A percentile compares a stretch with the other conserved stretches of the same genome.
These are phyloP conservation scores for Penicillium daleae DNA, from an alignment of 495 filamentous ascomycete genomes.

Conservation along the genomic window DNA sequence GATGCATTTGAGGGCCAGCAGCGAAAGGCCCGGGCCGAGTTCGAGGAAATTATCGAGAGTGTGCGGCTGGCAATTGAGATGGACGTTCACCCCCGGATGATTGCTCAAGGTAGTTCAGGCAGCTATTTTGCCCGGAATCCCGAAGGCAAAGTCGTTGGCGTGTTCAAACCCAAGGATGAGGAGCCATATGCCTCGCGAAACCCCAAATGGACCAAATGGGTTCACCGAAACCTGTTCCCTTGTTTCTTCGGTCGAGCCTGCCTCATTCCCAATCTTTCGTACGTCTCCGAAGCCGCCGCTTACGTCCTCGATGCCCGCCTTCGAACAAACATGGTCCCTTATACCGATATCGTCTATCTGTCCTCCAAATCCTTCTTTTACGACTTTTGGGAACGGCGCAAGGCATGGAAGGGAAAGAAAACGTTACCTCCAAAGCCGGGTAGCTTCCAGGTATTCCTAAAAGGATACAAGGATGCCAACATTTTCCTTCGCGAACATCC, in stretches of 20 bases:
- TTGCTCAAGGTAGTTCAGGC: constrained; percentile 93
- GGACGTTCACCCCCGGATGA: constrained; percentile 91
- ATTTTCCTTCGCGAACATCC: constrained; percentile 92
- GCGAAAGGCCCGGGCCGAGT: constrained; percentile 75
- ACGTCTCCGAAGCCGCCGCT: constrained; percentile 96
- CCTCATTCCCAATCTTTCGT: constrained; percentile 98
- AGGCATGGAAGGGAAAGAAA: constrained; percentile 84
- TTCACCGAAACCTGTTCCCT: constrained; percentile 91
- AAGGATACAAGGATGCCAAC: constrained; percentile 95
- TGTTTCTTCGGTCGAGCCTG: constrained; percentile 96
- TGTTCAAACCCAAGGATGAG: constrained; percentile 99
- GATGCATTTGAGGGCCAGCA: constrained; percentile 55
- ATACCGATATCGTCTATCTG: constrained; percentile 91
- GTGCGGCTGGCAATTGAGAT: constrained; percentile 87
- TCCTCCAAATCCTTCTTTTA: constrained; percentile 98
- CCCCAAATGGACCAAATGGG: constrained; percentile 96
- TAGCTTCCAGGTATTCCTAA: constrained; percentile 96
- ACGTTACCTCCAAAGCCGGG: constrained; percentile 89
- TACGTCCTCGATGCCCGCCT: constrained; percentile 92
- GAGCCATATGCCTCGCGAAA: constrained; percentile 93
- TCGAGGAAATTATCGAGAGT: constrained; percentile 88
- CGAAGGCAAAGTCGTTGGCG: constrained; percentile 91
- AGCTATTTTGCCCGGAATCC: constrained; percentile 95
- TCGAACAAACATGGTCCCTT: constrained; percentile 89
- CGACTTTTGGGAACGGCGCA: constrained; percentile 93